Evolutionary conservation across 78 protist genomes (phyloP).

Genomic region (Chrysochromulina tobinii): DNA sequence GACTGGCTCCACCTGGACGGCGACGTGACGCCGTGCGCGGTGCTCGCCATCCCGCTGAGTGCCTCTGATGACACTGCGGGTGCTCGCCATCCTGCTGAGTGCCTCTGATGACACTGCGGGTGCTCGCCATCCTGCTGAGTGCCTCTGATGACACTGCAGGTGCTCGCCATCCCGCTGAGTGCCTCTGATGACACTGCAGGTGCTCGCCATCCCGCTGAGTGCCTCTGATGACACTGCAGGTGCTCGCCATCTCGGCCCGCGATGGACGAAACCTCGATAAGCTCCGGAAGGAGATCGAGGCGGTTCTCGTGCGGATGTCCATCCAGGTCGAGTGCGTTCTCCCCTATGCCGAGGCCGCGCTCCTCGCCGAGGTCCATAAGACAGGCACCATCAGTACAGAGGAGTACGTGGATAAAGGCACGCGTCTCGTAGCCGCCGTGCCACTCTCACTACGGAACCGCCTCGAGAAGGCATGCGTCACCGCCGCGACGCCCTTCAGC

Average conservation of each 20-base stretch:
- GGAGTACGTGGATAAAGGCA: neutral
- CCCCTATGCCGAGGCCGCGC: neutral
- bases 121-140: too few relatives aligned
- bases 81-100: too few relatives aligned
- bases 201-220: neutral
- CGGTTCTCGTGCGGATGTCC: too few relatives aligned
- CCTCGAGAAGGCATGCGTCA: neutral
- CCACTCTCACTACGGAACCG: neutral
- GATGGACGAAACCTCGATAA: neutral
- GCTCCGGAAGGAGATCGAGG: neutral
- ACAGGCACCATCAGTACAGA: conserved; percentile 10
- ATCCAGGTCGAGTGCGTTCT: neutral
- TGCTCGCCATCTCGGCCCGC: neutral
- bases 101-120: too few relatives aligned
- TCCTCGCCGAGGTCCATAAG: conserved; percentile 20
- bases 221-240: neutral
- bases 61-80: too few relatives aligned
- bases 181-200: neutral
- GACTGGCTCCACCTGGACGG: neutral
- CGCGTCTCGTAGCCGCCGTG: neutral
- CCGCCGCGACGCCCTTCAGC: too few relatives aligned
- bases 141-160: too few relatives aligned
- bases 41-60: too few relatives aligned
- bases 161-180: neutral
- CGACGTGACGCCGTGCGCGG: neutral